Evolutionary conservation across 2,329 filamentous ascomycete genomes (phyloP), one percentile per base, ranked within the genome.

Genomic region (Sclerotinia minor): DNA sequence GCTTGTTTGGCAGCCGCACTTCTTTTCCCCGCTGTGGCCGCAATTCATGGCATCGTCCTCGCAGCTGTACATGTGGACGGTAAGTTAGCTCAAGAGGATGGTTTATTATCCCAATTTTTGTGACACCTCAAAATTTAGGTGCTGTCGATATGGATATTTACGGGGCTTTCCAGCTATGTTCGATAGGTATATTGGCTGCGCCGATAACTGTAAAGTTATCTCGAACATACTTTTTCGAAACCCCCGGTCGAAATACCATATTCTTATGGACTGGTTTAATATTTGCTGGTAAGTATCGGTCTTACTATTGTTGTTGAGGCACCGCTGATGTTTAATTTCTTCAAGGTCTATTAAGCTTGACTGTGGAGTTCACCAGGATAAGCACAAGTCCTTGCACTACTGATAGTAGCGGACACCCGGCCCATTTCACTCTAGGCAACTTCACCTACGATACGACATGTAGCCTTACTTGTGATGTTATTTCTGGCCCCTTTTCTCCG

Each of bases 121-220:
- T 54, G 50, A 67, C 52, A 53, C 15, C 11, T 50, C 8, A 21
- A 38, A 11, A 15, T 68, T 32, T 67, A 89, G 87, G 79, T 64
- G 87, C 85, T 19, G 83, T 89, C 19, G 88, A 90, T 72, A 85
- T 91, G 83, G 88, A 91, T 71, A 80, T 90, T 4, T 91, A 84
- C 67, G 88, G 88, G 1, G 87, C 87, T 11, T 89, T 90, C 70
- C 88, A 91, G 71, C 75, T 90, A 0, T 90, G 88, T 68, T 82
- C 87, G 0, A 87, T 91, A 49, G 88, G 86, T 17, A 87, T 90
- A 21, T 72, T 91, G 5, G 85, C 86, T 1, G 88, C 85, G 5
- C 88, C 88, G 0, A 81, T 87, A 0, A 89, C 87, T 0, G 86
- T 88, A 29, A 81, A 83, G 69, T 76, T 87, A 54, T 90, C 87